phyloP scores from a whole-genome alignment of 441 rosid genomes.

The Theobroma grandiflorum region DNA sequence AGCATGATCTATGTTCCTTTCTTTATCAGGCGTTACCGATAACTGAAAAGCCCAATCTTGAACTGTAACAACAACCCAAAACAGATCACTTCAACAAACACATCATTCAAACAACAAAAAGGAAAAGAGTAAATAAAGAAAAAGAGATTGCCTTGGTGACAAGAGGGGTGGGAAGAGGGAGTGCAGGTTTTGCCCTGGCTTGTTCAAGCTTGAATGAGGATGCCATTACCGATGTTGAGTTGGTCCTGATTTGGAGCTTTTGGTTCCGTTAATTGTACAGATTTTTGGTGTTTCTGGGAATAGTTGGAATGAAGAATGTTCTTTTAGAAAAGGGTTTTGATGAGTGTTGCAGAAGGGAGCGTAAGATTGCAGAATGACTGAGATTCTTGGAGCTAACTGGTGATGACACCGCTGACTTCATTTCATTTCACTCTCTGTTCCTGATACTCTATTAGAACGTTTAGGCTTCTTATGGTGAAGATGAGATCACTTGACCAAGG shows the following conservation, averaged over 20 bases:
- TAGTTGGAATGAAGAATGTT: constrained; percentile 18
- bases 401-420: constrained; percentile 22
- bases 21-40: constrained; percentile 74
- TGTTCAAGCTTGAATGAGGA: constrained; percentile 75
- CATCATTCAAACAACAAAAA: constrained; percentile 4
- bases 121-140: background rate
- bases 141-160: constrained; percentile 58
- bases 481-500: background rate
- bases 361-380: constrained; percentile 1
- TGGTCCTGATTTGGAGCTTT: constrained; percentile 30
- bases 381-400: background rate
- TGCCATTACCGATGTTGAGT: constrained; percentile 57
- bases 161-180: constrained; percentile 78
- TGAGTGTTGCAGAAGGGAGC: constrained; percentile 5
- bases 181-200: constrained; percentile 83
- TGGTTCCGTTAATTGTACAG: constrained; percentile 20
- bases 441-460: background rate
- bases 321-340: constrained; percentile 30
- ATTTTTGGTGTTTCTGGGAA: constrained; percentile 22
- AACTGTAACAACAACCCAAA: constrained; percentile 49
- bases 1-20: constrained; percentile 79
- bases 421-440: background rate
- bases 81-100: constrained; percentile 1
- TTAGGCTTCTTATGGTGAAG: background rate
- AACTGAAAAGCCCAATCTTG: constrained; percentile 82